A percentile compares a stretch with the other conserved stretches of the same genome.
Evolutionary conservation across 2,329 filamentous ascomycete species (phyloP).

Genomic region (Monilinia fructicola): DNA sequence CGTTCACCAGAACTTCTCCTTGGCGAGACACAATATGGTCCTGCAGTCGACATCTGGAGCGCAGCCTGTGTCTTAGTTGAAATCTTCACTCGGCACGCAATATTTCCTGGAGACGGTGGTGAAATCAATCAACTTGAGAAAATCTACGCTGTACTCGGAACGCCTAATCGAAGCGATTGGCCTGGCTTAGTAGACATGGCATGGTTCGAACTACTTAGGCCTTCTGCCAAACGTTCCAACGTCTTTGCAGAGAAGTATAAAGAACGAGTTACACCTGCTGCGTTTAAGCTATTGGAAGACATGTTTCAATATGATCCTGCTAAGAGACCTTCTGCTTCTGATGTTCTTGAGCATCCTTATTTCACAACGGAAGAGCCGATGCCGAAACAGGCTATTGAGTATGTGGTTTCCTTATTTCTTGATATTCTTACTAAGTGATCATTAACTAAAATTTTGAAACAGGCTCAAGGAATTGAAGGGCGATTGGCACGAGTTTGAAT

Average conservation of each 20-base stretch:
- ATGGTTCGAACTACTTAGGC: slow-evolving; percentile 91
- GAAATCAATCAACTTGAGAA: slow-evolving; percentile 95
- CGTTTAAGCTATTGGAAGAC: slow-evolving; percentile 74
- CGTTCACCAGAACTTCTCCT: slow-evolving; percentile 85
- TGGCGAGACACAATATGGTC: slow-evolving; percentile 86
- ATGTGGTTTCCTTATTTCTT: slow-evolving; percentile 44
- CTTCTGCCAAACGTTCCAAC: slow-evolving; percentile 68
- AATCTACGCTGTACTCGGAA: slow-evolving; percentile 90
- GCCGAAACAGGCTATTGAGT: slow-evolving; percentile 78
- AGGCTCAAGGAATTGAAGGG: slow-evolving; percentile 76
- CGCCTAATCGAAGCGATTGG: slow-evolving; percentile 82
- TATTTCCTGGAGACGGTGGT: slow-evolving; percentile 94
- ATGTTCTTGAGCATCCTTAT: slow-evolving; percentile 84
- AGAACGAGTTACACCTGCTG: slow-evolving; percentile 72
- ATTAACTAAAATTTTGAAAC: slow-evolving; percentile 33
- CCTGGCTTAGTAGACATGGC: slow-evolving; percentile 89
- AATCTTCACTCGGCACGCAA: slow-evolving; percentile 89
- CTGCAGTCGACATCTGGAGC: slow-evolving; percentile 93
- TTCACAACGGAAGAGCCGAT: slow-evolving; percentile 79
- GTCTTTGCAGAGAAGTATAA: slow-evolving; percentile 82
- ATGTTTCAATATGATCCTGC: slow-evolving; percentile 91
- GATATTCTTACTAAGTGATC: not conserved
- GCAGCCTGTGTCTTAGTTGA: slow-evolving; percentile 95
- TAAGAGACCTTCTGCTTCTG: slow-evolving; percentile 77
- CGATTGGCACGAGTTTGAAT: slow-evolving; percentile 99